Evolutionary conservation across 805 yeast species (phyloP).

Genomic region (Candida manassasensis): DNA sequence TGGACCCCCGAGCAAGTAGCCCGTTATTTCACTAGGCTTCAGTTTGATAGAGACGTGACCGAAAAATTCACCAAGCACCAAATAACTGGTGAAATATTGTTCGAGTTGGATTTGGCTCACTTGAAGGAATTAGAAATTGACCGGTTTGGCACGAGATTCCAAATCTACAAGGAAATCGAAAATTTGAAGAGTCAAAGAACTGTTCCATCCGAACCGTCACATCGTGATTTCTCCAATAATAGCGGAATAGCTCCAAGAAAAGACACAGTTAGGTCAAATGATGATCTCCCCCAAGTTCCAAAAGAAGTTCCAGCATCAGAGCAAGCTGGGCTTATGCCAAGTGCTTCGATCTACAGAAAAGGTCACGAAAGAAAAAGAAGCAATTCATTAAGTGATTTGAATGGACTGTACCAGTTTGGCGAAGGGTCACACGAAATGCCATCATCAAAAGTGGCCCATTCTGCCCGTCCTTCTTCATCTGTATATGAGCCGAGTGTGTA

Average conservation of each 20-base stretch:
- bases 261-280: not conserved
- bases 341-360: slow-evolving; percentile 1
- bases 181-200: slow-evolving; percentile 34
- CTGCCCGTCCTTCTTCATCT: slow-evolving; percentile 45
- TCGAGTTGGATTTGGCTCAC: slow-evolving; percentile 80
- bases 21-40: slow-evolving; percentile 64
- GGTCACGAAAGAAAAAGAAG: slow-evolving; percentile 2
- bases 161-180: slow-evolving; percentile 84
- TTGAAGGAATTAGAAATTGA: slow-evolving; percentile 88
- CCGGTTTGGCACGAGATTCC: slow-evolving; percentile 94
- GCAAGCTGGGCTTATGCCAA: slow-evolving; percentile 1
- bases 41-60: slow-evolving; percentile 72
- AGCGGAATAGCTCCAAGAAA: not conserved
- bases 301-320: not conserved
- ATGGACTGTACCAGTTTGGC: slow-evolving; percentile 29
- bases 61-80: slow-evolving; percentile 82
- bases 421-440: slow-evolving; percentile 20
- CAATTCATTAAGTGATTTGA: slow-evolving; percentile 18
- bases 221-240: slow-evolving; percentile 6
- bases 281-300: slow-evolving; percentile 9
- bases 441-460: slow-evolving; percentile 16
- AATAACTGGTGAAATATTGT: slow-evolving; percentile 78
- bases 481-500: slow-evolving; percentile 43
- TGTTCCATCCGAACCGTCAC: not conserved
- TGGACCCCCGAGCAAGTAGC: slow-evolving; percentile 92